phyloP scores from a whole-genome alignment of 768 basidiomycete species.

The Lactarius akahatsu region DNA sequence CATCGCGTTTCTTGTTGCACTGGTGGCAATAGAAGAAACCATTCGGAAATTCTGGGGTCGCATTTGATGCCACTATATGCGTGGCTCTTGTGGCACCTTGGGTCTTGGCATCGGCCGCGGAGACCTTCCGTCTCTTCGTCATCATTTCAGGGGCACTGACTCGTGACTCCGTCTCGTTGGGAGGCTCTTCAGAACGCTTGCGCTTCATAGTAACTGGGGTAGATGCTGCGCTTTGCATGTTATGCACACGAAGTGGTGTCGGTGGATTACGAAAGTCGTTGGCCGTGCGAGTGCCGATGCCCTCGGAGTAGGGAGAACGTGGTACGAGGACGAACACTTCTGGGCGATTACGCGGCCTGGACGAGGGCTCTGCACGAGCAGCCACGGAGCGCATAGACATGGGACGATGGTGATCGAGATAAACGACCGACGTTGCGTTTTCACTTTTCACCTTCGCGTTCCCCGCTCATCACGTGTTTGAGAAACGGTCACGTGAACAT shows the following conservation, averaged over 20 bases:
- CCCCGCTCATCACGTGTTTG: conserved; percentile 8
- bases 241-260: conserved; percentile 32
- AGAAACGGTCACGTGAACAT: background rate
- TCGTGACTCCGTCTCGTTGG: conserved; percentile 5
- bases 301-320: conserved; percentile 41
- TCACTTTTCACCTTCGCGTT: conserved; percentile 16
- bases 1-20: conserved; percentile 62
- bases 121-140: conserved; percentile 46
- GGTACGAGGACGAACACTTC: conserved; percentile 64
- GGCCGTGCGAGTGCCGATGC: conserved; percentile 30
- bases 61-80: conserved; percentile 14
- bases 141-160: conserved; percentile 4
- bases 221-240: conserved; percentile 22
- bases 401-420: conserved; percentile 16
- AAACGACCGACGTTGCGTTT: conserved; percentile 1
- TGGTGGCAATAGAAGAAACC: conserved; percentile 66
- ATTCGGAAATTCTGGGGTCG: conserved; percentile 37
- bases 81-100: conserved; percentile 14
- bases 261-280: conserved; percentile 11
- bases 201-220: conserved; percentile 30
- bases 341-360: conserved; percentile 38
- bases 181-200: conserved; percentile 29
- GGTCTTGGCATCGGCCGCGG: conserved; percentile 37
- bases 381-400: conserved; percentile 17
- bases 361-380: conserved; percentile 24